Percentiles rank a stretch among this genome's conserved stretches.
Evolutionary conservation across 2,329 filamentous ascomycete species (phyloP).

Genomic region (Arthrobotrys conoides): DNA sequence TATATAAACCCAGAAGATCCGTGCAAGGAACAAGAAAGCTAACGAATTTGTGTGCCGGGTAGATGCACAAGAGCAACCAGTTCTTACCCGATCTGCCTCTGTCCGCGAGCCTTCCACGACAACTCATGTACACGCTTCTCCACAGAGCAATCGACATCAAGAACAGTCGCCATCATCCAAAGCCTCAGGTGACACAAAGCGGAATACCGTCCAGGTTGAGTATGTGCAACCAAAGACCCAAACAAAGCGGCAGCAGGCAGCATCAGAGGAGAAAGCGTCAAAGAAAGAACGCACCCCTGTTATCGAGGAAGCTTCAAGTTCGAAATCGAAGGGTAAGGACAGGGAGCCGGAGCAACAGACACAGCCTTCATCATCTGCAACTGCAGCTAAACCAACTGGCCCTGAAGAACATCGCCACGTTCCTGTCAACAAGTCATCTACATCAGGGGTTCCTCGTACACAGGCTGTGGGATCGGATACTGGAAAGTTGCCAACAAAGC

Average conservation of each 20-base stretch:
- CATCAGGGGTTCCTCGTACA: constrained; percentile 51
- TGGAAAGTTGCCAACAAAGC: constrained; percentile 57
- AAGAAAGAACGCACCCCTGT: constrained; percentile 46
- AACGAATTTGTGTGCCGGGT: constrained; percentile 64
- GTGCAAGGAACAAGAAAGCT: constrained; percentile 43
- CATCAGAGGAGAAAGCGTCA: constrained; percentile 41
- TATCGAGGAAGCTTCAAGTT: constrained; percentile 24
- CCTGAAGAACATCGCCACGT: constrained; percentile 39
- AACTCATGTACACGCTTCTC: constrained; percentile 70
- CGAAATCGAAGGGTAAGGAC: constrained; percentile 49
- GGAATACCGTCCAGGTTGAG: constrained; percentile 95
- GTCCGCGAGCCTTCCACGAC: constrained; percentile 87
- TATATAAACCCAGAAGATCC: neutral
- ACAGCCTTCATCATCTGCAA: constrained; percentile 39
- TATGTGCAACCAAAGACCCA: constrained; percentile 93
- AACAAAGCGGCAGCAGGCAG: constrained; percentile 73
- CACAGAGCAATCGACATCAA: constrained; percentile 67
- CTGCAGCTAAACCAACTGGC: constrained; percentile 30
- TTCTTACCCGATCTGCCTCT: constrained; percentile 73
- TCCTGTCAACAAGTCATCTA: constrained; percentile 47
- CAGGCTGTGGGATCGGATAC: constrained; percentile 58
- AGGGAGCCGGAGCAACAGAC: constrained; percentile 40
- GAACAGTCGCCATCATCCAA: constrained; percentile 71
- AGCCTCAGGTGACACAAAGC: constrained; percentile 83
- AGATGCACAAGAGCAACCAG: constrained; percentile 69